phyloP scores from a whole-genome alignment of 2,329 filamentous ascomycete genomes.

The Fusarium guadeloupense region DNA sequence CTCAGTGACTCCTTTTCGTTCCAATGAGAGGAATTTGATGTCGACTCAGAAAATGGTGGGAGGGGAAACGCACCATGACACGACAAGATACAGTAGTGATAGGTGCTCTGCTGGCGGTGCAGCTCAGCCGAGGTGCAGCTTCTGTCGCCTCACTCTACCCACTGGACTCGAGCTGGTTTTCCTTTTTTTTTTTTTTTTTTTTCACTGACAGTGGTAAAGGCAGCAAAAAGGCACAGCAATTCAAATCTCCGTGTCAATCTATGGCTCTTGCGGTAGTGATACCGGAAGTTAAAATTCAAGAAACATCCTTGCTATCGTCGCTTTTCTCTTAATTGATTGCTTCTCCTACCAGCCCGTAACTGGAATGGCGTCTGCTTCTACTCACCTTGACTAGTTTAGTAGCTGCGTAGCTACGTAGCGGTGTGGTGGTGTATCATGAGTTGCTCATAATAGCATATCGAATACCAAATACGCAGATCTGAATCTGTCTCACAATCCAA shows the following conservation, averaged over 20 bases:
- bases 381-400: background rate
- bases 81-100: constrained; percentile 27
- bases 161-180: constrained; percentile 2
- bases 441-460: background rate
- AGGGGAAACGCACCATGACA: constrained; percentile 26
- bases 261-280: constrained; percentile 6
- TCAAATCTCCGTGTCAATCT: background rate
- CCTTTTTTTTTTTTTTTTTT: too few relatives aligned
- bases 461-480: background rate
- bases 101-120: too few relatives aligned
- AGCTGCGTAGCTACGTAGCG: too few relatives aligned
- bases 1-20: too few relatives aligned
- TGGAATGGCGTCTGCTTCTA: constrained; percentile 2
- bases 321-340: constrained; percentile 3
- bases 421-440: constrained; percentile 1
- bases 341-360: constrained; percentile 5
- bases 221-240: background rate
- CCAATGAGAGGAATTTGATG: too few relatives aligned
- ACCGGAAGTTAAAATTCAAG: constrained; percentile 7
- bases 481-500: constrained; percentile 1
- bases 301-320: background rate
- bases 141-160: constrained; percentile 34
- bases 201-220: too few relatives aligned
- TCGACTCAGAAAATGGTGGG: too few relatives aligned
- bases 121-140: too few relatives aligned